Base-by-base conservation (phyloP, 192 early-diverging fungal species). In the Podila verticillata region DNA sequence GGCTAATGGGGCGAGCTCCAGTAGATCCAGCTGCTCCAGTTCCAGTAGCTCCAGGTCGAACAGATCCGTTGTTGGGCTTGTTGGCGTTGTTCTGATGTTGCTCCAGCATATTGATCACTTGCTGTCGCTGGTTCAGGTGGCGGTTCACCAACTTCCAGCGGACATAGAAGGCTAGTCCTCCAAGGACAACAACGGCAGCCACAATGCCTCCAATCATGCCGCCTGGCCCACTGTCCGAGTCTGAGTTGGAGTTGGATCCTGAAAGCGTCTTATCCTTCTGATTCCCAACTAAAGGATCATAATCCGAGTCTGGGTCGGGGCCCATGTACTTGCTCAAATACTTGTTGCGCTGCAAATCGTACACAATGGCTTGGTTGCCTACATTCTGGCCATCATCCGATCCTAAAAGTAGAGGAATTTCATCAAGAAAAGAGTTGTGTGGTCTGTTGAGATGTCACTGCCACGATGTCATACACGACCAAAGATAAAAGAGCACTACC, bases 341-440 rank as follows among this genome's bases (percentile, higher is more conserved):
- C 17, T 66, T 66, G 48, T 66, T 36, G 0, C 65, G 65, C 15
- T 66, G 56, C 17, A 66, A 9, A 31, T 66, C 65, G 65, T 66
- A 66, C 48, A 66, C 10, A 31, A 66, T 66, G 7, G 32, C 48
- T 1, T 48, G 30, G 9, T 13, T 30, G n/a, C 31, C 51, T 4
- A 35, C 48, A 9, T 31, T 66, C 13, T 48, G 13, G 0, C 19
- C 31, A 13, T 39, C 13, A 30, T 66, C 65, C 9, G 30, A 15
- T 7, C 65, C 65, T 51, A 56, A n/a, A 26, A 24, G 22, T 26
- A 54, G 51, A 54, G 0, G 5, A 4, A 19, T 54, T n/a, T n/a
- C 51, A 26, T 17, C n/a, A 5, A 28, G 31, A 48, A 48, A 10
- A 7, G 17, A 44, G 39, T 15, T 44, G 39, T 15, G 15, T n/a